A percentile compares a stretch with the other conserved stretches of the same genome.
Conservation (phyloP, 2,329 filamentous ascomycete species). For the Dissoconium aciculare region DNA sequence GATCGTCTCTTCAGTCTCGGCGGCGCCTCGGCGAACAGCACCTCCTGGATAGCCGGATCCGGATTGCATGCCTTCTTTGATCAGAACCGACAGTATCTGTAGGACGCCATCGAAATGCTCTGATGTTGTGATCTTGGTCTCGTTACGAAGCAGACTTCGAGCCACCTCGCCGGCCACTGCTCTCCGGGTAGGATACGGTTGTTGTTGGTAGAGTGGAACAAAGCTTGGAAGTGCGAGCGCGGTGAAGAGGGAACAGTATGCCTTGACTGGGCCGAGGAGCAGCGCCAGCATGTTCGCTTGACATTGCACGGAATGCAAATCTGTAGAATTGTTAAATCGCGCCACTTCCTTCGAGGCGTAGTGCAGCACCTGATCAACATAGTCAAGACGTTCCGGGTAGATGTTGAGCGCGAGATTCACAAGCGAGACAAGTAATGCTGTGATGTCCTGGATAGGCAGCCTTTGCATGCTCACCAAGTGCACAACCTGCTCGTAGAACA, state of each 20-base stretch:
- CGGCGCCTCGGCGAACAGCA: constrained; percentile 53
- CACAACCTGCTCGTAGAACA: constrained; percentile 93
- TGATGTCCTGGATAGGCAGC: constrained; percentile 84
- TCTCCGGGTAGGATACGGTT: constrained; percentile 82
- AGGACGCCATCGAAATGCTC: constrained; percentile 78
- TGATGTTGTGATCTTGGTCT: constrained; percentile 61
- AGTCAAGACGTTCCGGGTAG: constrained; percentile 82
- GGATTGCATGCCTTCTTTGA: constrained; percentile 75
- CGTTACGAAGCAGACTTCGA: constrained; percentile 65
- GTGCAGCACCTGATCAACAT: constrained; percentile 82
- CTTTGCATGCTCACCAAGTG: constrained; percentile 83
- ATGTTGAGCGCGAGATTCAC: constrained; percentile 90
- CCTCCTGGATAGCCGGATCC: constrained; percentile 73
- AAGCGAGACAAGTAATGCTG: constrained; percentile 83
- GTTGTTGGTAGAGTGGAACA: constrained; percentile 73
- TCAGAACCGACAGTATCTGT: constrained; percentile 75
- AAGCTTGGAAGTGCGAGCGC: constrained; percentile 84
- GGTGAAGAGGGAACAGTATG: constrained; percentile 92
- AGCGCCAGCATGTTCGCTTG: constrained; percentile 83
- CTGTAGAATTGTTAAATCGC: constrained; percentile 86
- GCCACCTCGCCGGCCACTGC: constrained; percentile 83
- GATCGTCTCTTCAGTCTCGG: constrained; percentile 91
- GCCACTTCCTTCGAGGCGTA: constrained; percentile 77
- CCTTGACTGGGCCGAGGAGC: constrained; percentile 76
- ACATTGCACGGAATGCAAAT: constrained; percentile 72